A percentile compares a stretch with the other conserved stretches of the same genome.
phyloP scores from a whole-genome alignment of 805 yeast genomes.

The Myxozyma geophila region DNA sequence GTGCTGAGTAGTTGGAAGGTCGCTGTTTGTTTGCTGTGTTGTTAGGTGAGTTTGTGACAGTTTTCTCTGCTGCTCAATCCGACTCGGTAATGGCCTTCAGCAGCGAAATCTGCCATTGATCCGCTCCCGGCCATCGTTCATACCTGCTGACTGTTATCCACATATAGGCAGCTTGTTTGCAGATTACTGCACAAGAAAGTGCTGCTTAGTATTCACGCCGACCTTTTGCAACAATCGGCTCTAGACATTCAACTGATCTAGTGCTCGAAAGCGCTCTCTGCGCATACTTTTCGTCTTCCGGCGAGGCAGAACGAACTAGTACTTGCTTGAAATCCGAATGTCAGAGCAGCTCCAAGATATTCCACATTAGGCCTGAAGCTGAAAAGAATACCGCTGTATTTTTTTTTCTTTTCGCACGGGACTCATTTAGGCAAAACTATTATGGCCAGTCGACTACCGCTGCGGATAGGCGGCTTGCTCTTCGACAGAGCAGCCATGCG shows the following conservation, averaged over 20 bases:
- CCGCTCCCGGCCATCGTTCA: not conserved
- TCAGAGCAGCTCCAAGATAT: not conserved
- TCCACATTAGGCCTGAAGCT: not conserved
- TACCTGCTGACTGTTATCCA: not conserved
- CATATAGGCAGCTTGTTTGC: not conserved
- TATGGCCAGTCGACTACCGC: not conserved
- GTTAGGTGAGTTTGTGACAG: not conserved
- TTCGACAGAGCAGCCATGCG: not conserved
- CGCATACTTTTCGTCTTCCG: too few species aligned
- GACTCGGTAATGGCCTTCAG: not conserved
- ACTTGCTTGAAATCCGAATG: not conserved
- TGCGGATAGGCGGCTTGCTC: not conserved
- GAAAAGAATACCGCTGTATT: not conserved
- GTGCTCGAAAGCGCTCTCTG: not conserved
- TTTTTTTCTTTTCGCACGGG: not conserved
- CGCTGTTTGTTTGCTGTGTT: not conserved
- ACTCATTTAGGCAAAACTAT: not conserved
- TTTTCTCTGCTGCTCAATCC: not conserved
- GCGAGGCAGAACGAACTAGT: too few species aligned
- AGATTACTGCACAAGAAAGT: not conserved
- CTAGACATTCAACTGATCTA: slow-evolving; percentile 25
- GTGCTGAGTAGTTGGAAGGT: not conserved
- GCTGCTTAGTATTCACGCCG: not conserved
- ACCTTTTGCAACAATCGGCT: not conserved
- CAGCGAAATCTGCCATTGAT: not conserved